Evolutionary conservation across 1,284 basidiomycete species (phyloP).

Genomic region (Trichosporon sp.): DNA sequence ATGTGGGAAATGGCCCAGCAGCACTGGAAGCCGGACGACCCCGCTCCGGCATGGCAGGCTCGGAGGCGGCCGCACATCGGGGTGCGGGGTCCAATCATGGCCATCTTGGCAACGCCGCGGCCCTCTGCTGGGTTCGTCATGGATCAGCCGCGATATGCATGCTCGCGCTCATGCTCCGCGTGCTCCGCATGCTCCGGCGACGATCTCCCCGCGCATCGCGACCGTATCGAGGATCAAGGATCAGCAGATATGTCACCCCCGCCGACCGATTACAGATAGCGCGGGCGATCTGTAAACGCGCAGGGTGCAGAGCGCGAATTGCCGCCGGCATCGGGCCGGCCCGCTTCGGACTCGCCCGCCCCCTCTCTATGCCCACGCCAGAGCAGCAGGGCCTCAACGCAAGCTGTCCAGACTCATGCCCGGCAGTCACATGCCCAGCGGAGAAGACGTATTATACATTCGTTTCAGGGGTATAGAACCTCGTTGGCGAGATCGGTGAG

Average conservation of each 20-base stretch:
- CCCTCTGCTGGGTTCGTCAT: neutral
- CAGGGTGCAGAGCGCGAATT: neutral
- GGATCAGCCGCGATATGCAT: neutral
- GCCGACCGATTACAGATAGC: neutral
- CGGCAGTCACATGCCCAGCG: neutral
- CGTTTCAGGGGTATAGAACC: neutral
- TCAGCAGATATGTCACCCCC: neutral
- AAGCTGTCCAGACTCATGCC: neutral
- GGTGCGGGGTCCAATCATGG: neutral
- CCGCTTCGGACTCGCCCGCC: neutral
- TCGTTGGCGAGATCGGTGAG: neutral
- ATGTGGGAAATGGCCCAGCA: neutral
- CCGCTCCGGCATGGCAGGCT: neutral
- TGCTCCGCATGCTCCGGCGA: no score
- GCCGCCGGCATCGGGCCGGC: neutral
- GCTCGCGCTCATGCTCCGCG: neutral
- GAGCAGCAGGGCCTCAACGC: neutral
- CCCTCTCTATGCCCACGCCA: neutral
- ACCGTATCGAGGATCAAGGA: neutral
- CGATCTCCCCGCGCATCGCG: neutral
- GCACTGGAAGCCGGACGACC: neutral
- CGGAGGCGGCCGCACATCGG: neutral
- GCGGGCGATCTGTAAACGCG: neutral
- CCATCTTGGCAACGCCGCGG: neutral
- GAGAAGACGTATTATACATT: neutral